A percentile compares a stretch with the other conserved stretches of the same genome.
Conservation (phyloP, 495 filamentous ascomycete genomes). For the Penicillium lividum region DNA sequence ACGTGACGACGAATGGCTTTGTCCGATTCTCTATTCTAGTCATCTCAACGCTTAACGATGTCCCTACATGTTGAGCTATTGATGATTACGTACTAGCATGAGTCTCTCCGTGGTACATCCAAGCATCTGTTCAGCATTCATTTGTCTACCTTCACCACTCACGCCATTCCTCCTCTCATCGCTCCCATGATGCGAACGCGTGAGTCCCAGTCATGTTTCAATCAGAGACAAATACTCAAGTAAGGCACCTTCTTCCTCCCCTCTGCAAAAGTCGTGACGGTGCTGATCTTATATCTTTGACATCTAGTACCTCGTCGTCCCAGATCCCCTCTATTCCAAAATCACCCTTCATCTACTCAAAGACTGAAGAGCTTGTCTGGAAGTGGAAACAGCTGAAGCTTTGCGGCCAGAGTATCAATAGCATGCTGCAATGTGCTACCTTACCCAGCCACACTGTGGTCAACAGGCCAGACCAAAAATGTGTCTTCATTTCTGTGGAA, state of each 20-base stretch:
- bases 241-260: background rate
- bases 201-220: background rate
- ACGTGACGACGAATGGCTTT: background rate
- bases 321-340: background rate
- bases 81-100: background rate
- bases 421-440: background rate
- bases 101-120: background rate
- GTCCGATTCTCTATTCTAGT: background rate
- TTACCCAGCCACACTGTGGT: background rate
- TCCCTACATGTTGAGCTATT: background rate
- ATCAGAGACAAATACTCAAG: background rate
- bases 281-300: background rate
- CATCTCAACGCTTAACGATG: background rate
- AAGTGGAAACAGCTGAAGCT: slow-evolving; percentile 17
- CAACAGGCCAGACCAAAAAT: slow-evolving; percentile 5
- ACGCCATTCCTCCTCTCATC: background rate
- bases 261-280: background rate
- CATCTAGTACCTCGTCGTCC: background rate
- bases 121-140: background rate
- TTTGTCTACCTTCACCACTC: background rate
- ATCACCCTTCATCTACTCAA: slow-evolving; percentile 14
- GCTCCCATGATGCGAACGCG: background rate
- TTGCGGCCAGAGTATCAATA: slow-evolving; percentile 8
- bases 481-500: slow-evolving; percentile 7
- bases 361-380: slow-evolving; percentile 18